These are phyloP conservation scores for Lolium perenne DNA, from an alignment of 176 grass and related monocot genomes.

Conservation along the genomic window DNA sequence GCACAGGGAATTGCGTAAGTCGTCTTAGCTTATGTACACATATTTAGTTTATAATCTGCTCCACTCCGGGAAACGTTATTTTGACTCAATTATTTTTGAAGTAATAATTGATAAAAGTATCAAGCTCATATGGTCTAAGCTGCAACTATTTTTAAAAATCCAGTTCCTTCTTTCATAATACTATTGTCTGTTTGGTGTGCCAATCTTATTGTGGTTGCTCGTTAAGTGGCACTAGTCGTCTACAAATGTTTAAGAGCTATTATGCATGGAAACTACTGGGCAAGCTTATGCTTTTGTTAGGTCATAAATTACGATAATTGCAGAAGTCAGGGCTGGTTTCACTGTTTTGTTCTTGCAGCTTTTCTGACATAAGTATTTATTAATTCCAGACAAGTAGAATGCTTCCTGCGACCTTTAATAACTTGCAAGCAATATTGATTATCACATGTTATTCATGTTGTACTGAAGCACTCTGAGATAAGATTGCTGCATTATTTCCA, in stretches of 20 bases:
- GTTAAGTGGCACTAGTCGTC: neutral
- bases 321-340: neutral
- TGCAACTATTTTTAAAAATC: neutral
- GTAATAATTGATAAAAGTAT: neutral
- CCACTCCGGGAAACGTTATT: neutral
- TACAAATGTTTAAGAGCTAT: neutral
- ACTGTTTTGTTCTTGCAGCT: neutral
- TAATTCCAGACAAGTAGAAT: neutral
- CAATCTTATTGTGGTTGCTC: neutral
- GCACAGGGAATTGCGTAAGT: conserved; percentile 98
- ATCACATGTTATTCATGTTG: neutral
- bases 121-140: neutral
- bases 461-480: neutral
- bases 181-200: neutral
- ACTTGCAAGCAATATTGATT: neutral
- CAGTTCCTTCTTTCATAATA: neutral
- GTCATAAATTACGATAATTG: neutral
- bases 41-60: neutral
- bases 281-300: neutral
- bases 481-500: neutral
- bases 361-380: neutral
- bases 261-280: neutral
- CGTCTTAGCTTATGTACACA: conserved; percentile 6
- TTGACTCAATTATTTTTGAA: neutral
- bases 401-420: neutral